Evolutionary conservation across 163 green algal species (phyloP).

Genomic region (Chlamydomonas reinhardtii): DNA sequence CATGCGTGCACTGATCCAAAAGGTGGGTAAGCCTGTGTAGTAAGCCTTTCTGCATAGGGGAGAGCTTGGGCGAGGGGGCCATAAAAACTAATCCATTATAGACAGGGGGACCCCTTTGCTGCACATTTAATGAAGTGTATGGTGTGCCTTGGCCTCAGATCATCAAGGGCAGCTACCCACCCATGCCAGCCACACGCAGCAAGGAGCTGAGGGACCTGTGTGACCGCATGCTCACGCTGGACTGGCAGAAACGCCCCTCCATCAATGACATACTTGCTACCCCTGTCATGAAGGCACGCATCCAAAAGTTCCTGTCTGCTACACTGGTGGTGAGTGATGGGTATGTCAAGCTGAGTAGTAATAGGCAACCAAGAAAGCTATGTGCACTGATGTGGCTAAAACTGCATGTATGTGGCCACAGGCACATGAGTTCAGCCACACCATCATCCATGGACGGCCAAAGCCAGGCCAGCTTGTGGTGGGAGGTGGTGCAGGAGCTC

Average conservation of each 20-base stretch:
- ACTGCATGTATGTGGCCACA: constrained; percentile 9
- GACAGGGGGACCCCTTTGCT: too few species aligned
- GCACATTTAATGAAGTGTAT: too few species aligned
- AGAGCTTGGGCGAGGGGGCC: too few species aligned
- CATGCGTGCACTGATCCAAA: constrained; percentile 78
- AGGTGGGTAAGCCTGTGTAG: constrained; percentile 62
- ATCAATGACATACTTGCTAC: constrained; percentile 76
- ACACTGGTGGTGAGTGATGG: constrained; percentile 62
- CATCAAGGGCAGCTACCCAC: constrained; percentile 72
- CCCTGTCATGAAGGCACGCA: constrained; percentile 73
- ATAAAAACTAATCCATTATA: too few species aligned
- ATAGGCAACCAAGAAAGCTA: too few species aligned
- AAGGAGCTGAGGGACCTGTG: constrained; percentile 73
- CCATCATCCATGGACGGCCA: constrained; percentile 72
- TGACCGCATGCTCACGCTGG: constrained; percentile 69
- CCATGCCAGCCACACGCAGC: constrained; percentile 62
- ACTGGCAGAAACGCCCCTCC: constrained; percentile 66
- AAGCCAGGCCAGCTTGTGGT: constrained; percentile 67
- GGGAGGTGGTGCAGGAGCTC: constrained; percentile 9
- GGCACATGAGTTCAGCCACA: constrained; percentile 80
- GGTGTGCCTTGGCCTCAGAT: too few species aligned
- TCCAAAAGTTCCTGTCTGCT: constrained; percentile 73
- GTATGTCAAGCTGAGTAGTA: too few species aligned
- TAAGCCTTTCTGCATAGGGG: too few species aligned
- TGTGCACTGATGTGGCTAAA: too few species aligned